Conservation (phyloP, 257 asterid species). For the Nicotiana noctiflora region DNA sequence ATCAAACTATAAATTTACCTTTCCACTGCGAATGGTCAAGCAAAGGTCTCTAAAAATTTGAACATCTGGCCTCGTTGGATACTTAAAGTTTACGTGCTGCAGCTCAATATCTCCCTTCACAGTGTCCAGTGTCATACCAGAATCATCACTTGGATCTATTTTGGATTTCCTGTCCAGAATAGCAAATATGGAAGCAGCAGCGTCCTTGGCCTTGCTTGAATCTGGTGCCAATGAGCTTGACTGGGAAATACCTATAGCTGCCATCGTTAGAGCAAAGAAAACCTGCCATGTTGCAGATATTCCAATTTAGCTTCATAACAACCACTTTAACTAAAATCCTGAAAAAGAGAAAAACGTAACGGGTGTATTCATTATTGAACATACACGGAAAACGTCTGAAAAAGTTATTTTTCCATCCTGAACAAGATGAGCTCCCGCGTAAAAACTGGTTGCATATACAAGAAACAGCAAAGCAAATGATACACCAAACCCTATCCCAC, state of each 20-base stretch:
- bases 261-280: conserved; percentile 80
- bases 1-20: conserved; percentile 29
- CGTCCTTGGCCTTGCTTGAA: conserved; percentile 70
- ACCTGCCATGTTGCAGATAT: conserved; percentile 40
- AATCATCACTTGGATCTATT: conserved; percentile 71
- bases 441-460: conserved; percentile 76
- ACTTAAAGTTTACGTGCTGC: conserved; percentile 59
- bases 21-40: conserved; percentile 62
- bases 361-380: conserved; percentile 1
- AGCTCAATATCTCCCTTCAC: conserved; percentile 84
- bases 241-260: conserved; percentile 74
- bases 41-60: conserved; percentile 56
- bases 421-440: conserved; percentile 80
- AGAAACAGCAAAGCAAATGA: conserved; percentile 49
- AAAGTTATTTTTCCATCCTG: conserved; percentile 57
- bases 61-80: conserved; percentile 77
- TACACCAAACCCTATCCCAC: conserved; percentile 68
- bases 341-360: background rate
- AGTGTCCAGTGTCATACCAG: conserved; percentile 53
- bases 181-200: conserved; percentile 70
- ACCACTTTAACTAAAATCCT: background rate
- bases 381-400: conserved; percentile 65
- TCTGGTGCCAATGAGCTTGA: conserved; percentile 80
- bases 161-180: conserved; percentile 59
- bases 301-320: background rate